A percentile compares a stretch with the other conserved stretches of the same genome.
phyloP scores from a whole-genome alignment of 2,329 filamentous ascomycete species.

The Emergomyces orientalis region DNA sequence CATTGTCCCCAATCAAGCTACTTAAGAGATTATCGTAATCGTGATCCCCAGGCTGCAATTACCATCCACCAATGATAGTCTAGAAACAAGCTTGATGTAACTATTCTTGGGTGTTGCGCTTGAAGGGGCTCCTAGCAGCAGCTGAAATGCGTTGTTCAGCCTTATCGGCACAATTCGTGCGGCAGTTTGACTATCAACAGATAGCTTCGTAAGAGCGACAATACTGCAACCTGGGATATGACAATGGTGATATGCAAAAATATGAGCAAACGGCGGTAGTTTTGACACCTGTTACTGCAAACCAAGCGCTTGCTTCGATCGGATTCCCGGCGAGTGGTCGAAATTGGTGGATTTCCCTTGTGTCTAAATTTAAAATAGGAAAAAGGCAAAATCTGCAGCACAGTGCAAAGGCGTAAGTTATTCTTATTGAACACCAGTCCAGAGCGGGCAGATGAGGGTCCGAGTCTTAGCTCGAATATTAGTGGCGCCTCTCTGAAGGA shows the following conservation, averaged over 20 bases:
- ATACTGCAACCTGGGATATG: not conserved
- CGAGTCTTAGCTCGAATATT: not conserved
- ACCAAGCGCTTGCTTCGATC: not conserved
- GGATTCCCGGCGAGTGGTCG: not conserved
- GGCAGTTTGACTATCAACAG: not conserved
- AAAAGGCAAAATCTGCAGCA: too few species aligned
- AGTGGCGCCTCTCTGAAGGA: not conserved
- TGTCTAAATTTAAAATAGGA: not conserved
- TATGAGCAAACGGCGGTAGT: not conserved
- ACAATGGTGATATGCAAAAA: not conserved
- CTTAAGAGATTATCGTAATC: not conserved
- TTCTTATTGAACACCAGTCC: too few species aligned
- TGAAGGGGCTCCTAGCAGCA: not conserved
- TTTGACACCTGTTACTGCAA: not conserved
- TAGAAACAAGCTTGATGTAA: not conserved
- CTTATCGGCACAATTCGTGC: conserved; percentile 3
- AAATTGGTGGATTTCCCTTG: not conserved
- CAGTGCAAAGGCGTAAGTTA: not conserved
- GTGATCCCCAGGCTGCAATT: not conserved
- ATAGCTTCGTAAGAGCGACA: not conserved
- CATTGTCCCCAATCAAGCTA: not conserved
- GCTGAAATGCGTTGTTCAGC: not conserved
- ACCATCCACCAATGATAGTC: not conserved
- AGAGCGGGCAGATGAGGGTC: not conserved
- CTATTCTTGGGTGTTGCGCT: not conserved